These are phyloP conservation scores for Chrysanthemum lavandulifolium DNA, from an alignment of 129 eudicot species.

Conservation along the genomic window DNA sequence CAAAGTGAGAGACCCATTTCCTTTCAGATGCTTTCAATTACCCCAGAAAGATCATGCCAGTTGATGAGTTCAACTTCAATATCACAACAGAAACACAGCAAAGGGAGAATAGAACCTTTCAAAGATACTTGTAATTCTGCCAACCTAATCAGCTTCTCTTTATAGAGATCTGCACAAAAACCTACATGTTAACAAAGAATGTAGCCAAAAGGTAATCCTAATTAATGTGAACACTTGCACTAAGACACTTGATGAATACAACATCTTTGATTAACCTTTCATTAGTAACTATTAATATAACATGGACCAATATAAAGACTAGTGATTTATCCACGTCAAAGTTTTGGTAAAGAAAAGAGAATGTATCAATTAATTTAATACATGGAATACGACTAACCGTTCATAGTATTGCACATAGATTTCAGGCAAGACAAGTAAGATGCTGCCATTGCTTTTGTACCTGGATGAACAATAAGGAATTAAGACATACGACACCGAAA, in stretches of 20 bases:
- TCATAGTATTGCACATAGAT: background rate
- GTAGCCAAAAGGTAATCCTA: background rate
- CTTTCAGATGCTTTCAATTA: too few species aligned
- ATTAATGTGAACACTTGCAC: background rate
- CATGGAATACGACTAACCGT: background rate
- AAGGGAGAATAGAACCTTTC: slow-evolving; percentile 1
- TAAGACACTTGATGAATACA: too few species aligned
- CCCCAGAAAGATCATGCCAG: background rate
- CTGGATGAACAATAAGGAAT: too few species aligned
- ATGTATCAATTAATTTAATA: background rate
- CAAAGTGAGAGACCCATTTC: background rate
- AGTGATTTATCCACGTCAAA: background rate
- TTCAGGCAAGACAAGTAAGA: background rate
- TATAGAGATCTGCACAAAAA: background rate
- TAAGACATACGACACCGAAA: too few species aligned
- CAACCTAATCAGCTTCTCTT: background rate
- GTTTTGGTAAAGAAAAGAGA: background rate
- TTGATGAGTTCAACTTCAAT: background rate
- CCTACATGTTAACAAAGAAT: background rate
- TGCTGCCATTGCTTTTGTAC: too few species aligned
- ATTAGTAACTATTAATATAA: too few species aligned
- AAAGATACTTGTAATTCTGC: background rate
- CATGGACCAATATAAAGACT: background rate
- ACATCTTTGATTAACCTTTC: too few species aligned
- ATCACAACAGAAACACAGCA: background rate